phyloP scores from a whole-genome alignment of 257 asterid genomes.

The Lavandula angustifolia region DNA sequence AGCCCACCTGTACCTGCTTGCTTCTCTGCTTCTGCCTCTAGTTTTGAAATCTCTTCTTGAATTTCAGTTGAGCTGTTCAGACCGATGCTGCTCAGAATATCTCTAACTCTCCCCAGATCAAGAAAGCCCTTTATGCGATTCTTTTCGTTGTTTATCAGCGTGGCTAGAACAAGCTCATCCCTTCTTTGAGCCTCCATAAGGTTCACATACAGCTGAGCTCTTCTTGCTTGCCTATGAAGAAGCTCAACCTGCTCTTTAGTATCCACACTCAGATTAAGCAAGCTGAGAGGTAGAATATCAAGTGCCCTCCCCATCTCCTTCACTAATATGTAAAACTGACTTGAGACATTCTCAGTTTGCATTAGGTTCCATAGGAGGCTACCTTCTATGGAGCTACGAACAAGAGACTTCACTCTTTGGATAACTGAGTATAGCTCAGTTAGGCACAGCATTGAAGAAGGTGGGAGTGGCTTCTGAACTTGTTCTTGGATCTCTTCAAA shows the following conservation, averaged over 20 bases:
- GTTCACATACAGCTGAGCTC: constrained; percentile 53
- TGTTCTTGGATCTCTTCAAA: constrained; percentile 76
- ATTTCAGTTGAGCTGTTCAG: constrained; percentile 43
- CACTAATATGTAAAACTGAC: constrained; percentile 50
- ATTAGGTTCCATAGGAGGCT: constrained; percentile 73
- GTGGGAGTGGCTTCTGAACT: constrained; percentile 57
- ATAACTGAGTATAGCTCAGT: constrained; percentile 66
- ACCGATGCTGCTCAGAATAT: constrained; percentile 53
- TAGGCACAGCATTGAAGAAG: constrained; percentile 69
- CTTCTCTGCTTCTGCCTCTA: constrained; percentile 63
- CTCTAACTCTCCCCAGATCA: constrained; percentile 43
- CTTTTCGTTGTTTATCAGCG: constrained; percentile 40
- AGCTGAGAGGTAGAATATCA: constrained; percentile 73
- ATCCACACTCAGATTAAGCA: constrained; percentile 62
- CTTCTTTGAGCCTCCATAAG: constrained; percentile 45
- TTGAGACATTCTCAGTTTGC: constrained; percentile 59
- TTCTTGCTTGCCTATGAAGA: constrained; percentile 70
- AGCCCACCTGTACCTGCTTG: constrained; percentile 94
- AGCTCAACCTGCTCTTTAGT: constrained; percentile 82
- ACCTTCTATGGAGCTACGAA: constrained; percentile 54
- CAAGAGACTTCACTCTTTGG: constrained; percentile 48
- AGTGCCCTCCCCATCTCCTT: constrained; percentile 78
- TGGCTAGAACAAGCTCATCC: constrained; percentile 57
- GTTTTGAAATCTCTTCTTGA: constrained; percentile 69
- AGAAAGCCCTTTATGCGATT: constrained; percentile 42